Conservation (phyloP, 257 asterid species). For the Nyctanthes arbortristis region DNA sequence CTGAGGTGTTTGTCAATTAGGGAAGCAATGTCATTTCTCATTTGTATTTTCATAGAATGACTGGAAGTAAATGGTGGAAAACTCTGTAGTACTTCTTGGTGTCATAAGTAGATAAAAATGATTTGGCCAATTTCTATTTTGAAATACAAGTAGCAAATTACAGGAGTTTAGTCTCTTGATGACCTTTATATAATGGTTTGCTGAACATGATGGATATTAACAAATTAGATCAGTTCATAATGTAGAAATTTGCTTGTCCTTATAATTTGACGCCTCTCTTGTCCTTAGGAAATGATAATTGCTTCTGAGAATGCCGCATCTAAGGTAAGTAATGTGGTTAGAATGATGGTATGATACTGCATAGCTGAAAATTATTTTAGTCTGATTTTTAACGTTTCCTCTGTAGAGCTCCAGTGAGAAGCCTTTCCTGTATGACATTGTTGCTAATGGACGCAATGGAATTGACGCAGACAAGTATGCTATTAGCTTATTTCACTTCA, state of each 20-base stretch:
- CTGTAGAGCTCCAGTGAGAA: constrained; percentile 59
- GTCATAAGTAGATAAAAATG: too few relatives aligned
- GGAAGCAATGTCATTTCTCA: not conserved
- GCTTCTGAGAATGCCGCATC: constrained; percentile 60
- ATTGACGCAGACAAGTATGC: constrained; percentile 91
- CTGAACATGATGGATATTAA: not conserved
- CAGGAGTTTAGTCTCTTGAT: constrained; percentile 12
- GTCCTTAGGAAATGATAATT: constrained; percentile 70
- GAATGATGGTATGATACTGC: constrained; percentile 12
- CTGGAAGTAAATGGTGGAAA: too few relatives aligned
- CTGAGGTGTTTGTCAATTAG: not conserved
- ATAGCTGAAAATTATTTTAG: constrained; percentile 16
- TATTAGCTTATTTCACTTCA: constrained; percentile 25
- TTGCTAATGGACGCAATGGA: constrained; percentile 94
- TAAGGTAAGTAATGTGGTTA: constrained; percentile 46
- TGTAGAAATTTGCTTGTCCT: constrained; percentile 9
- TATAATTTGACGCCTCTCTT: constrained; percentile 7
- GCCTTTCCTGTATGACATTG: constrained; percentile 78
- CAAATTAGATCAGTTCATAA: constrained; percentile 4
- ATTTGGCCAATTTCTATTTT: too few relatives aligned
- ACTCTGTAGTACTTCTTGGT: too few relatives aligned
- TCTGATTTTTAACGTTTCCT: constrained; percentile 16
- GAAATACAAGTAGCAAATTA: too few relatives aligned
- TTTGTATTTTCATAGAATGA: too few relatives aligned
- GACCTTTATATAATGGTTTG: not conserved